Percentiles rank a stretch among this genome's conserved stretches.
These are phyloP conservation scores for Nothomitra cinnamomea DNA, from an alignment of 2,329 filamentous ascomycete species.

Conservation along the genomic window DNA sequence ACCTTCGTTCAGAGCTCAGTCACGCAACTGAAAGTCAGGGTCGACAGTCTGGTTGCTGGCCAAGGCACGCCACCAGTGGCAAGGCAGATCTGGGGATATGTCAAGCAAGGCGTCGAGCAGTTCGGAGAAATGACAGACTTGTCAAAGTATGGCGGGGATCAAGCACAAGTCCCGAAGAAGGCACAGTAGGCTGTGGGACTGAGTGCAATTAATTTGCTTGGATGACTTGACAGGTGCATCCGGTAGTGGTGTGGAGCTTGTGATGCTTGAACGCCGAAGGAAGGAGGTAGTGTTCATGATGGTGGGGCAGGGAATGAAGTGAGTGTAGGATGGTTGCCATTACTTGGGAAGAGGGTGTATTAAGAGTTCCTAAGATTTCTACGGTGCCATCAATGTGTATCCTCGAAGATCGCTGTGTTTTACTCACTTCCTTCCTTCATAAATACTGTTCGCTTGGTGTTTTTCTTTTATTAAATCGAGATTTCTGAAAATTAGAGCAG, in stretches of 20 bases:
- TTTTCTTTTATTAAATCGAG: too few relatives aligned
- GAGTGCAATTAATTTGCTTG: neutral
- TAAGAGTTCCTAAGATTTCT: too few relatives aligned
- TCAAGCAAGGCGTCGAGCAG: constrained; percentile 58
- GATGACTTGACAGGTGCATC: neutral
- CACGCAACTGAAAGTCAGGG: constrained; percentile 49
- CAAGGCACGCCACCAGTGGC: constrained; percentile 72
- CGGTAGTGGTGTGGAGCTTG: neutral
- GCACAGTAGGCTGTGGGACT: constrained; percentile 28
- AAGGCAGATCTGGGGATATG: constrained; percentile 60
- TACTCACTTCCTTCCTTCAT: too few relatives aligned
- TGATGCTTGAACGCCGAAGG: too few relatives aligned
- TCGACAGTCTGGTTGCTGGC: constrained; percentile 68
- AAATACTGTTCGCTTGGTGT: too few relatives aligned
- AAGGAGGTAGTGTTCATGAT: too few relatives aligned
- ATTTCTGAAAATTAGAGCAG: too few relatives aligned
- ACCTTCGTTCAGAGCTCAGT: constrained; percentile 79
- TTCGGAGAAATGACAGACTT: constrained; percentile 67
- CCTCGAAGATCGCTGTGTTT: too few relatives aligned
- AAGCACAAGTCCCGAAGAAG: constrained; percentile 43
- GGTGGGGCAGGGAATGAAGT: too few relatives aligned
- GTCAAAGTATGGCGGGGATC: constrained; percentile 49
- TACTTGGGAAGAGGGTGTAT: too few relatives aligned
- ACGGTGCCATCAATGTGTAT: too few relatives aligned
- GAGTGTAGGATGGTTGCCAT: too few relatives aligned